Conservation (phyloP, 1,284 basidiomycete genomes). For the Pseudozyma sp. region DNA sequence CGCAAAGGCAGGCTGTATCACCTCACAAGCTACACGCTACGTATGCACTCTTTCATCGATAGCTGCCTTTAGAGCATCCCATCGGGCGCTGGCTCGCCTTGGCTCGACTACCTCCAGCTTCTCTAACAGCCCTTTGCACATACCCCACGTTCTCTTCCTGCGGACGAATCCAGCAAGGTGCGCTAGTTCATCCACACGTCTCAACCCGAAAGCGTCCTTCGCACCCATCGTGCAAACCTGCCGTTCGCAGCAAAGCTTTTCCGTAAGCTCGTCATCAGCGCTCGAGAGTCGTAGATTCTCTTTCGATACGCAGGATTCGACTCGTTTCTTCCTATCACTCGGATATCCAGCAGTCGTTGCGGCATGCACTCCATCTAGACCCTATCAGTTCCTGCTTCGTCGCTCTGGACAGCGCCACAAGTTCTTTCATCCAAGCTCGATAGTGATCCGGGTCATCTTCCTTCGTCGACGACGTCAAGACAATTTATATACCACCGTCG, state of each 20-base stretch:
- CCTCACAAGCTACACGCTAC: constrained; percentile 6
- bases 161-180: neutral
- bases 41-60: constrained; percentile 18
- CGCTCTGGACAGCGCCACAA: neutral
- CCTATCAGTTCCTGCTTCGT: constrained; percentile 14
- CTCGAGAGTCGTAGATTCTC: constrained; percentile 10
- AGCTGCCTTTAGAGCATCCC: constrained; percentile 16
- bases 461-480: neutral
- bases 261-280: neutral
- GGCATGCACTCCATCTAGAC: constrained; percentile 23
- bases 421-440: neutral
- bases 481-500: neutral
- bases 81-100: constrained; percentile 33
- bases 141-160: neutral
- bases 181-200: neutral
- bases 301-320: constrained; percentile 17
- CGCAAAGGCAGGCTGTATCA: neutral
- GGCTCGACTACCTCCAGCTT: constrained; percentile 1
- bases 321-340: constrained; percentile 6
- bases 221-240: no score
- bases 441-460: neutral
- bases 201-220: no score
- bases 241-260: no score
- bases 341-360: constrained; percentile 5
- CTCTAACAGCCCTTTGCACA: neutral